These are phyloP conservation scores for Herpotrichia juniperi DNA, from an alignment of 2,329 filamentous ascomycete species.

Conservation along the genomic window DNA sequence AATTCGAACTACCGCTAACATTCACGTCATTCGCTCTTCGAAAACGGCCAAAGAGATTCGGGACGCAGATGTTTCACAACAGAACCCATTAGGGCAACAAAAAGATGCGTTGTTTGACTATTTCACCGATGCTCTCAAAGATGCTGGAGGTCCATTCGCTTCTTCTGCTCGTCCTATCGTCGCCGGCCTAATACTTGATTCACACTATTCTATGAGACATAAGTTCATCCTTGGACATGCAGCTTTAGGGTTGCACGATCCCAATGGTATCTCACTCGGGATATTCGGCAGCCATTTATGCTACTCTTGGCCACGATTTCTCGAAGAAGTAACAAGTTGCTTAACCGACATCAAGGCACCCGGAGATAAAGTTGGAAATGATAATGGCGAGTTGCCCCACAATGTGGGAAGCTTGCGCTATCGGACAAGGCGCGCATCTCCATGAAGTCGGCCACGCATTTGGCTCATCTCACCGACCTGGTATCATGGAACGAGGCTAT, in stretches of 20 bases:
- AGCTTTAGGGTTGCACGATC: slow-evolving; percentile 31
- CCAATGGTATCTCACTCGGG: slow-evolving; percentile 31
- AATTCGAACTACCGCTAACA: slow-evolving; percentile 32
- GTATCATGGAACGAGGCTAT: slow-evolving; percentile 49
- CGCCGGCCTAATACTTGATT: slow-evolving; percentile 39
- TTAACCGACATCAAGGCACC: slow-evolving; percentile 42
- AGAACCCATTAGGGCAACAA: slow-evolving; percentile 20
- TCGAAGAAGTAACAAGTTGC: slow-evolving; percentile 35
- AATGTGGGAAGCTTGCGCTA: slow-evolving; percentile 54
- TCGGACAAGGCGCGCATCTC: slow-evolving; percentile 47
- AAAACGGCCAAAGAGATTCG: slow-evolving; percentile 31
- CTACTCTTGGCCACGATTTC: slow-evolving; percentile 37
- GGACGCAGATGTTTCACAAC: slow-evolving; percentile 22
- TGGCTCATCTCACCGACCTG: slow-evolving; percentile 35
- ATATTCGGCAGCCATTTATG: slow-evolving; percentile 35
- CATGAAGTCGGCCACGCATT: slow-evolving; percentile 48
- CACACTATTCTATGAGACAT: slow-evolving; percentile 28
- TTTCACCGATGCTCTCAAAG: slow-evolving; percentile 31
- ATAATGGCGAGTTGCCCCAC: slow-evolving; percentile 48
- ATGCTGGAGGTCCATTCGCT: slow-evolving; percentile 30
- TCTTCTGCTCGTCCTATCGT: slow-evolving; percentile 30
- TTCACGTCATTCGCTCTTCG: slow-evolving; percentile 32
- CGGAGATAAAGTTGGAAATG: slow-evolving; percentile 39
- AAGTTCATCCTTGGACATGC: slow-evolving; percentile 30
- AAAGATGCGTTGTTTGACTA: slow-evolving; percentile 22